Conservation (phyloP, 257 asterid genomes). For the Plantago elongata region DNA sequence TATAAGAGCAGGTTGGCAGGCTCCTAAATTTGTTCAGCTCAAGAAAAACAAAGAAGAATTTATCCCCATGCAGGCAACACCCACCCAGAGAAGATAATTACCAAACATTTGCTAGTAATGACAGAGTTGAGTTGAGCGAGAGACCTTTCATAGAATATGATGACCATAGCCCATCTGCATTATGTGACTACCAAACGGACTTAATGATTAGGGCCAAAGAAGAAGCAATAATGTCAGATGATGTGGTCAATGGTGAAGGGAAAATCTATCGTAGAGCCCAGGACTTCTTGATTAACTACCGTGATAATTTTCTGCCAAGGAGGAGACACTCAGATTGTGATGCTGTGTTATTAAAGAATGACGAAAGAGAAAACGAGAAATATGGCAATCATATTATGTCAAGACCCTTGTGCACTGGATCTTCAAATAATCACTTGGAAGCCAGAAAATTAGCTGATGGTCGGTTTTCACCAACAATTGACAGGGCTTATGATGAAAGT, state of each 20-base stretch:
- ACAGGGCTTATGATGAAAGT: slow-evolving; percentile 20
- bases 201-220: slow-evolving; percentile 25
- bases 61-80: slow-evolving; percentile 26
- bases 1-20: slow-evolving; percentile 45
- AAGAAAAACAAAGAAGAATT: slow-evolving; percentile 33
- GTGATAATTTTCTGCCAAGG: slow-evolving; percentile 29
- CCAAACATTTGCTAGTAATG: slow-evolving; percentile 18
- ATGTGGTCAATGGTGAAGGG: slow-evolving; percentile 27
- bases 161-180: slow-evolving; percentile 21
- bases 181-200: slow-evolving; percentile 24
- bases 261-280: slow-evolving; percentile 18
- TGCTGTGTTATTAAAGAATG: slow-evolving; percentile 24
- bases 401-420: slow-evolving; percentile 5
- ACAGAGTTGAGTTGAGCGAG: slow-evolving; percentile 24
- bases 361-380: slow-evolving; percentile 22
- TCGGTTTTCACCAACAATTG: slow-evolving; percentile 23
- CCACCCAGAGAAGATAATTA: slow-evolving; percentile 25
- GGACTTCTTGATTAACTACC: slow-evolving; percentile 15
- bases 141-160: slow-evolving; percentile 21
- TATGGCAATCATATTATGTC: slow-evolving; percentile 14
- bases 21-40: slow-evolving; percentile 60
- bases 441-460: slow-evolving; percentile 25
- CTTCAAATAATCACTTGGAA: slow-evolving; percentile 22
- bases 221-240: slow-evolving; percentile 26
- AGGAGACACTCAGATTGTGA: slow-evolving; percentile 37